phyloP scores from a whole-genome alignment of 2,329 filamentous ascomycete species.

The Pseudogymnoascus sp. region DNA sequence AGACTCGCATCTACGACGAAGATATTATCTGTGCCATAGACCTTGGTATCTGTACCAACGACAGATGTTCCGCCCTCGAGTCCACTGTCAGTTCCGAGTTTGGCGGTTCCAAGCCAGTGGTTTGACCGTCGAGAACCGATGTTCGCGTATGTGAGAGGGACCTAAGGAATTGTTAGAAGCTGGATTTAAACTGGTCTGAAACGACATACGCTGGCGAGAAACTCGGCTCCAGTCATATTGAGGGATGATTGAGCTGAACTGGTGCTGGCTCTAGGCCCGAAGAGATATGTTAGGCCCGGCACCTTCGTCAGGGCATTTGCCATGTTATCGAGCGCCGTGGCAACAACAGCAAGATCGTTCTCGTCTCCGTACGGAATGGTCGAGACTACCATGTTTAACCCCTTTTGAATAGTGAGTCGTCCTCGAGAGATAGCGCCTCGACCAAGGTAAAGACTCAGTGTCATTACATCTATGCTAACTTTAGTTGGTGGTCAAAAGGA shows the following conservation, averaged over 20 bases:
- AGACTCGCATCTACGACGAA: slow-evolving; percentile 64
- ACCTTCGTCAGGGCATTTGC: slow-evolving; percentile 48
- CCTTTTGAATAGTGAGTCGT: slow-evolving; percentile 52
- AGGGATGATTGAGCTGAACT: slow-evolving; percentile 35
- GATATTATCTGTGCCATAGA: slow-evolving; percentile 62
- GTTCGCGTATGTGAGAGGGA: neutral
- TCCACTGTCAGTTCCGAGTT: slow-evolving; percentile 53
- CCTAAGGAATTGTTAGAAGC: neutral
- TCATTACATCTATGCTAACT: slow-evolving; percentile 38
- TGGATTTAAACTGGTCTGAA: neutral
- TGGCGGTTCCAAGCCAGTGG: slow-evolving; percentile 53
- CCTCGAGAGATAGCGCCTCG: slow-evolving; percentile 58
- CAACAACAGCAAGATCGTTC: slow-evolving; percentile 57
- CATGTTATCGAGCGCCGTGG: slow-evolving; percentile 56
- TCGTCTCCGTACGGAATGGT: slow-evolving; percentile 55
- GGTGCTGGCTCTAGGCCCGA: slow-evolving; percentile 46
- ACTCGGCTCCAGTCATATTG: neutral
- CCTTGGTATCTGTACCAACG: slow-evolving; percentile 56
- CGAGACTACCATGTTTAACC: slow-evolving; percentile 52
- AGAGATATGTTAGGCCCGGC: slow-evolving; percentile 49
- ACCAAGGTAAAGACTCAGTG: slow-evolving; percentile 57
- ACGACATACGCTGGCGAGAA: neutral
- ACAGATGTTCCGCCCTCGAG: slow-evolving; percentile 49
- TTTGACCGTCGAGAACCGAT: slow-evolving; percentile 20
- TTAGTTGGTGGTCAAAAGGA: neutral